Evolutionary conservation across 106 monocot genomes (phyloP), one percentile per base, ranked within the genome.

Genomic region (Apostasia shenzhenica): DNA sequence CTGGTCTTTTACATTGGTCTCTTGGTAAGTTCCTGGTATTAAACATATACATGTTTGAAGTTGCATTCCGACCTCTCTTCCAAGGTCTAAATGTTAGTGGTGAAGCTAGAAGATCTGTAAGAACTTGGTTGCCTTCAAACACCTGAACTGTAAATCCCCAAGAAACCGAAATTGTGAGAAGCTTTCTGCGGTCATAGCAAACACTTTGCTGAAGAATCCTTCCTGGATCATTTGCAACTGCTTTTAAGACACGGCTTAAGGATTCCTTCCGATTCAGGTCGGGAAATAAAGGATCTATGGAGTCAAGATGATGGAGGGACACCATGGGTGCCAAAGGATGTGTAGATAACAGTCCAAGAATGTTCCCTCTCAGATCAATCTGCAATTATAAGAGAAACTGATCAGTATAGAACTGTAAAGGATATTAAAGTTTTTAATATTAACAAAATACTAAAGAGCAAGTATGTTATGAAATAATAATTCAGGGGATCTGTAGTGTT

Each of bases 131-230:
- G 39, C 91, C 94, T 70, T 85, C 78, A 57, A 81, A 90, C 3
- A 91, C 71, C 61, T 88, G 86, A 80, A 91, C 78, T 10, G 72
- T 62, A 59, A 92, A 92, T 38, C 95, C 95, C 95, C 95, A 95
- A 2, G 92, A 80, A 69, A 95, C 55, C 1, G 95, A 95, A 52
- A 95, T 40, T 0, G 92, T 83, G 1, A 42, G 78, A 10, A 47
- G 45, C 4, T 37, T 69, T 1, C 10, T 66, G 6, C 37, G 65
- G 55, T 92, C 91, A 60, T 95, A 92, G 61, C 95, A 95, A 74
- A 92, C 78, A 13, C 74, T 81, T 70, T 91, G 91, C 67, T 95
- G 94, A 48, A 95, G 54, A 72, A 82, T 68, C 64, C 83, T 77
- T 7, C 59, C 75, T 69, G 85, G 83, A 61, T 95, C 91, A 54